Evolutionary conservation across 306 rosid species (phyloP), one percentile per base, ranked within the genome.

Genomic region (Gillenia trifoliata): DNA sequence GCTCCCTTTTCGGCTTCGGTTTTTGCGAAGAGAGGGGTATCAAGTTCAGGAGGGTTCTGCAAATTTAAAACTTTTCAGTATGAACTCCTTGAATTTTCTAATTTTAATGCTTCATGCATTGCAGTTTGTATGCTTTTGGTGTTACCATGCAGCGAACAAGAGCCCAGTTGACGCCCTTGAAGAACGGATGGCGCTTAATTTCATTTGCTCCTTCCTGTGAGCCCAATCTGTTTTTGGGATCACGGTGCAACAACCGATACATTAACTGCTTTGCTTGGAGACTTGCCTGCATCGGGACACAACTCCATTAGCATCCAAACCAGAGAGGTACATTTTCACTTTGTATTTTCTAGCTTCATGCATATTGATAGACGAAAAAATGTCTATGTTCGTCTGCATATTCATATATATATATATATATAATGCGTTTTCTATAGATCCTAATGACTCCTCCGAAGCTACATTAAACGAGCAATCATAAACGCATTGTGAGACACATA

Each of bases 31-130:
- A 85, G 81, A 68, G 95, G 95, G 66, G 83, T 85, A 47, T 87
- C 97, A 34, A 91, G 96, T 85, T 87, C 67, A 25, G 99, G 99
- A 83, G 97, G 96, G 73, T 78, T 83, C 99, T 94, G 88, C 76
- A 59, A 30, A 31, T 55, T 29, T 47, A 47, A 12, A 47, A 47
- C 41, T 36, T 36, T 36, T 36, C 41, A 25, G 25, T 43, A 16
- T 1, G 38, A 45, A 12, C 57, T 2, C 33, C 10, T 28, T 45
- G 38, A 47, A 47, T 4, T 49, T 28, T 8, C 20, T n/a, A 17
- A 30, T 26, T 68, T 47, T 47, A 47, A 41, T 60, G 26, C 31
- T 63, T 61, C 13, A 16, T 64, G 73, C 49, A 31, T 26, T 68
- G 30, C n/a, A 64, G 28, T 6, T 63, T 13, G 60, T 6, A 13